Evolutionary conservation across 2,329 filamentous ascomycete genomes (phyloP).

Genomic region (Colletotrichum caudatum): DNA sequence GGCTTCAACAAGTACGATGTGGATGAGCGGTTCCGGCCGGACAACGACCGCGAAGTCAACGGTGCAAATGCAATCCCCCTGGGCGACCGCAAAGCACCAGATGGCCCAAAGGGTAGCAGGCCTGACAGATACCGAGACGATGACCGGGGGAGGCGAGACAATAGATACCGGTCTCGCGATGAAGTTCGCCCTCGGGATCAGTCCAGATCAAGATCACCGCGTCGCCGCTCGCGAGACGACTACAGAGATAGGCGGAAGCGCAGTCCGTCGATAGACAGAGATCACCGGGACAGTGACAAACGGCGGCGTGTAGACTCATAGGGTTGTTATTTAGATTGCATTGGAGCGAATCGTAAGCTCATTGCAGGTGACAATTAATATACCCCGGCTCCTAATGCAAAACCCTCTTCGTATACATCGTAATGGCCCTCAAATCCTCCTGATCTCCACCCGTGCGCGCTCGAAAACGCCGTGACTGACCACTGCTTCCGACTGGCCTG

Average conservation of each 20-base stretch:
- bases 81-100: constrained; percentile 65
- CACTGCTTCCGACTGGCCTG: constrained; percentile 68
- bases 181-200: constrained; percentile 51
- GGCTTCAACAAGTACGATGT: constrained; percentile 56
- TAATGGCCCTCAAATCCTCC: constrained; percentile 69
- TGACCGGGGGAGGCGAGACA: constrained; percentile 47
- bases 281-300: constrained; percentile 70
- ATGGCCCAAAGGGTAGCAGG: constrained; percentile 47
- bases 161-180: constrained; percentile 49
- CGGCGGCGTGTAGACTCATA: constrained; percentile 63
- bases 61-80: constrained; percentile 80
- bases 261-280: constrained; percentile 66
- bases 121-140: constrained; percentile 48
- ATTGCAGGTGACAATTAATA: constrained; percentile 38
- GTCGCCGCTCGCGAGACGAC: constrained; percentile 57
- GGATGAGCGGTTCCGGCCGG: constrained; percentile 77
- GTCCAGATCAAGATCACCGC: constrained; percentile 67
- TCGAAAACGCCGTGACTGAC: constrained; percentile 83
- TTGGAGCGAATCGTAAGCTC: constrained; percentile 32
- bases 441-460: constrained; percentile 87
- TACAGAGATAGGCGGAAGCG: constrained; percentile 66
- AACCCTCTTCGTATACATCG: constrained; percentile 25
- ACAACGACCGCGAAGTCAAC: constrained; percentile 63
- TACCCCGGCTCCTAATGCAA: constrained; percentile 42
- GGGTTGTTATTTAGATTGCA: constrained; percentile 20